These are phyloP conservation scores for Tolypocladium inflatum DNA, from an alignment of 2,329 filamentous ascomycete species.

Conservation along the genomic window DNA sequence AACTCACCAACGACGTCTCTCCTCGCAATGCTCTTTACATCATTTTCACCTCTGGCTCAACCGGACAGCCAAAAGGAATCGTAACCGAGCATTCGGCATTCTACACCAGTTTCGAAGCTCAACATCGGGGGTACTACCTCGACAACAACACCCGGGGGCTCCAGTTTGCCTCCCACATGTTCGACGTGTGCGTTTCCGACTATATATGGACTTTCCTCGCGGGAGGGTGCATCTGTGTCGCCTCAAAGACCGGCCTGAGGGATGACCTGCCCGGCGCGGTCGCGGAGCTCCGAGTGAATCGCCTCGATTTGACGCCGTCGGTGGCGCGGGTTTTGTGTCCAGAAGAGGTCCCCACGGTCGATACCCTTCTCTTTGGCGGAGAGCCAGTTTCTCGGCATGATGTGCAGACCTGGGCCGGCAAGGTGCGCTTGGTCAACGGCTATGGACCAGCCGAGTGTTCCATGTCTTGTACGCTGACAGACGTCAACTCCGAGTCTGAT, in stretches of 20 bases:
- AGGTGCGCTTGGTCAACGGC: constrained; percentile 1
- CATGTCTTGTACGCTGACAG: constrained; percentile 1
- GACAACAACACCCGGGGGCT: neutral
- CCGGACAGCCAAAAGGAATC: neutral
- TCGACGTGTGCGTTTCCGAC: constrained; percentile 1
- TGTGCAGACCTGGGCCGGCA: neutral
- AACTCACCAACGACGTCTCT: neutral
- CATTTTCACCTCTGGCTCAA: constrained; percentile 3
- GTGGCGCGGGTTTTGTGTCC: neutral
- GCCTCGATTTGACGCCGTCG: neutral
- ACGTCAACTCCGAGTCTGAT: neutral
- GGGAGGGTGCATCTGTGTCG: constrained; percentile 2
- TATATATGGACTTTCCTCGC: constrained; percentile 4
- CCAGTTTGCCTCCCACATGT: constrained; percentile 4
- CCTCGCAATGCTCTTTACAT: neutral
- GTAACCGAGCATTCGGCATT: neutral
- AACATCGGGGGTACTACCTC: neutral
- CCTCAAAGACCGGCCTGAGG: neutral
- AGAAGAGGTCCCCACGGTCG: neutral
- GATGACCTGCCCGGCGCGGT: neutral
- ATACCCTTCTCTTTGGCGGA: constrained; percentile 1
- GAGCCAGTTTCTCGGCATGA: constrained; percentile 1
- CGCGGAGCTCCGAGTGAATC: neutral
- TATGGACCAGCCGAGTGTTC: constrained; percentile 6
- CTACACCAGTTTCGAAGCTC: neutral